These are phyloP conservation scores for Colletotrichum ledebouriae DNA, from an alignment of 2,329 filamentous ascomycete species.

Conservation along the genomic window DNA sequence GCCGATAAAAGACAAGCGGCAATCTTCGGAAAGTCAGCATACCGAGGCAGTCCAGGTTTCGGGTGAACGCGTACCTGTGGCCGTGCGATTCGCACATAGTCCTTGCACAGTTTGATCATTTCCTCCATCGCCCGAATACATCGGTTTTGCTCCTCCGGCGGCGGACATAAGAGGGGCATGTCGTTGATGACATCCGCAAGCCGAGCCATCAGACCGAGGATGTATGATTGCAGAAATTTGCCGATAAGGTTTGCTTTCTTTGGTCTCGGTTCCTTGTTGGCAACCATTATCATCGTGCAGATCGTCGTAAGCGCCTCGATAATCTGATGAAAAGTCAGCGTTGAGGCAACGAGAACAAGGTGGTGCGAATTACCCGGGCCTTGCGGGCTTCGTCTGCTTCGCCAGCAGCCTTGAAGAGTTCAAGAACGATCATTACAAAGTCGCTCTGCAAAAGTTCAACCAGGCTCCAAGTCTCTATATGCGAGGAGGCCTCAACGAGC, in stretches of 20 bases:
- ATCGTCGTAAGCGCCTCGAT: conserved; percentile 63
- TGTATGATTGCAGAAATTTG: conserved; percentile 83
- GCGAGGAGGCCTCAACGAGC: conserved; percentile 76
- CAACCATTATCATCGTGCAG: conserved; percentile 55
- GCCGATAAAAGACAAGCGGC: conserved; percentile 93
- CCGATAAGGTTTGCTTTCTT: conserved; percentile 72
- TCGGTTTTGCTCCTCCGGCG: conserved; percentile 77
- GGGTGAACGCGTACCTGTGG: conserved; percentile 75
- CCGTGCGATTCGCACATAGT: conserved; percentile 81
- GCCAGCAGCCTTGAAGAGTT: conserved; percentile 84
- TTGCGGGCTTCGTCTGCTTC: conserved; percentile 73
- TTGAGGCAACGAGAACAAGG: background rate
- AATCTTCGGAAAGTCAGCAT: conserved; percentile 66
- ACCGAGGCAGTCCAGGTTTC: conserved; percentile 45
- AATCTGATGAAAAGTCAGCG: conserved; percentile 52
- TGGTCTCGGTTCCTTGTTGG: conserved; percentile 58
- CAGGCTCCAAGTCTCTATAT: conserved; percentile 77
- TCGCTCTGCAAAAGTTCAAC: conserved; percentile 79
- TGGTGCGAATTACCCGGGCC: conserved; percentile 64
- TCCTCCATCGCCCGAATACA: conserved; percentile 88
- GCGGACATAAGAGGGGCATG: conserved; percentile 64
- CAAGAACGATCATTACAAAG: conserved; percentile 80
- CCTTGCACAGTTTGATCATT: conserved; percentile 83
- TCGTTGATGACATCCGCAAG: conserved; percentile 86
- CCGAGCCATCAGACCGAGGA: conserved; percentile 87